These are phyloP conservation scores for Colletotrichum sp. DNA, from an alignment of 2,329 filamentous ascomycete genomes.

Conservation along the genomic window DNA sequence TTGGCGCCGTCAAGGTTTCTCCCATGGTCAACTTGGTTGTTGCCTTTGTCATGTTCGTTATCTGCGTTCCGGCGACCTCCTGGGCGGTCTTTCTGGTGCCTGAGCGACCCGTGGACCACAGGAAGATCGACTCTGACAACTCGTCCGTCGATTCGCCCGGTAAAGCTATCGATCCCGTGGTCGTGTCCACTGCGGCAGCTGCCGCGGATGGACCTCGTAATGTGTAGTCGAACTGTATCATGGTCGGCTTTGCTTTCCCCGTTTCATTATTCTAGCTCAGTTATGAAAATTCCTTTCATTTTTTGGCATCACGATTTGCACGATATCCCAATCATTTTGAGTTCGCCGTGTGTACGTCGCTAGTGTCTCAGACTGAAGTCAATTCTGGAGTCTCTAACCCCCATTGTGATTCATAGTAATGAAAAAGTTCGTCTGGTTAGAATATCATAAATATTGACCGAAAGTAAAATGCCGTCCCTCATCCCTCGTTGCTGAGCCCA, in stretches of 20 bases:
- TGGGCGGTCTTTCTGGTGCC: slow-evolving; percentile 41
- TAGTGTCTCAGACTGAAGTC: not conserved
- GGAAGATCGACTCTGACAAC: not conserved
- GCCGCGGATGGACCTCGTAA: not conserved
- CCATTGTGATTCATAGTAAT: not conserved
- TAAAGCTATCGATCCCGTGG: not conserved
- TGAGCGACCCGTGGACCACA: slow-evolving; percentile 32
- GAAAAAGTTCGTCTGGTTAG: not conserved
- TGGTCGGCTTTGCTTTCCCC: not conserved
- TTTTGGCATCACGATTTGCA: fast-evolving
- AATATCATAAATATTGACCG: not conserved
- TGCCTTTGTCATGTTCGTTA: slow-evolving; percentile 51
- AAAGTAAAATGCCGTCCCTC: not conserved
- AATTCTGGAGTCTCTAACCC: not conserved
- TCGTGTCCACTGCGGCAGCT: not conserved
- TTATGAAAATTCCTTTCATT: not conserved
- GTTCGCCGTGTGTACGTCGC: not conserved
- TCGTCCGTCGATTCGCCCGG: not conserved
- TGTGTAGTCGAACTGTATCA: not conserved
- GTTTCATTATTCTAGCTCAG: fast-evolving
- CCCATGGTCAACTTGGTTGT: slow-evolving; percentile 55
- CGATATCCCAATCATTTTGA: fast-evolving
- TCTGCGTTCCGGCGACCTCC: slow-evolving; percentile 43
- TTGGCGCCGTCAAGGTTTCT: slow-evolving; percentile 49
- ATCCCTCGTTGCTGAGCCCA: not conserved